A percentile compares a stretch with the other conserved stretches of the same genome.
Conservation (phyloP, 306 rosid species). For the Crotalaria pallida region DNA sequence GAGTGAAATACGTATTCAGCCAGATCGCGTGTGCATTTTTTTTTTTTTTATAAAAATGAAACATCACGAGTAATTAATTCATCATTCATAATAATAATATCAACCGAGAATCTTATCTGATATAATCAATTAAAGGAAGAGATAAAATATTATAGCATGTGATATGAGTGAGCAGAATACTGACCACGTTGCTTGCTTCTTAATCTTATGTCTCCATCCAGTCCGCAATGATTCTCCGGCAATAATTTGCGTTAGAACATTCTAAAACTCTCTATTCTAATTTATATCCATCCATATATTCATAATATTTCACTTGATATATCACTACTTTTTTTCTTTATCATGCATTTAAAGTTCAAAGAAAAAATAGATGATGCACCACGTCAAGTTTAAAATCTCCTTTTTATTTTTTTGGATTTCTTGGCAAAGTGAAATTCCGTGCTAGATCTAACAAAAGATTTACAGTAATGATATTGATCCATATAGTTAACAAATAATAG, state of each 20-base stretch:
- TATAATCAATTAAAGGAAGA: background rate
- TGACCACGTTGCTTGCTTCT: conserved; percentile 38
- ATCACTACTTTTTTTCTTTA: no score
- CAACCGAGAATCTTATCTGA: background rate
- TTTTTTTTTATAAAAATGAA: no score
- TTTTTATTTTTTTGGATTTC: no score
- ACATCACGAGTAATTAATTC: background rate
- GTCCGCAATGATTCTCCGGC: conserved; percentile 15
- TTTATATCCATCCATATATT: background rate
- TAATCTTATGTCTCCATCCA: conserved; percentile 23
- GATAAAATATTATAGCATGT: background rate
- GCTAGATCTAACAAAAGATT: no score
- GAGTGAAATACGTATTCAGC: conserved; percentile 3
- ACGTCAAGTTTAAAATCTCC: no score
- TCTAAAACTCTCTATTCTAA: background rate
- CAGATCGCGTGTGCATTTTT: no score
- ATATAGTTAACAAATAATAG: no score
- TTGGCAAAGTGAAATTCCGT: no score
- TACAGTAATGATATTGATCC: no score
- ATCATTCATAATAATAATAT: background rate
- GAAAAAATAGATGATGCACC: no score
- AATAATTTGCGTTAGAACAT: conserved; percentile 7
- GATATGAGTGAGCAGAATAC: conserved; percentile 18
- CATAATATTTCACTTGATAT: background rate
- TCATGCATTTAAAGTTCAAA: no score